Evolutionary conservation across 2,329 filamentous ascomycete species (phyloP), one percentile per base, ranked within the genome.

Genomic region (Ceratocystis albifundus): DNA sequence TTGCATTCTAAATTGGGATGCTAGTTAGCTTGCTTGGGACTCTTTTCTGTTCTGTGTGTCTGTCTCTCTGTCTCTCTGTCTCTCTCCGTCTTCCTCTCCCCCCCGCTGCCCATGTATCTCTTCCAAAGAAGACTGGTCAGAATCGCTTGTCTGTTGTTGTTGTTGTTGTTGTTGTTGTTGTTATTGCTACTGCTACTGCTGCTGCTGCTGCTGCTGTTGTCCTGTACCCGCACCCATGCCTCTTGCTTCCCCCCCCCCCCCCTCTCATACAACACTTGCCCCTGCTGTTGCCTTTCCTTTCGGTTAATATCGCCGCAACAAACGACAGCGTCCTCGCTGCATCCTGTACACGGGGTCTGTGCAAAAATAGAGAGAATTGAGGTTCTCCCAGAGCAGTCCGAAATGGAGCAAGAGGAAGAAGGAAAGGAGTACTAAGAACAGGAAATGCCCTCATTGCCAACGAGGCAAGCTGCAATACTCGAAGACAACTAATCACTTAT

Each of bases 291-390:
- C 22, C 36, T 57, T 57, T 57, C 22, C 53, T 57, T 57, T 57
- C 53, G 53, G 53, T 57, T 57, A 57, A 57, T 30, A 30, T 57
- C 53, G 53, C 53, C 15, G 53, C 53, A 57, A 30, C 53, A 57
- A 57, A 57, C 53, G 53, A 57, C 53, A 57, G 53, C 53, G 53
- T 30, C n/a, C 53, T 57, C 30, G 22, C 53, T 57, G 22, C 53
- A 57, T 50, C 25, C 53, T 30, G 5, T 57, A 30, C 25, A 57
- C 12, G 53, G 12, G 53, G 53, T 57, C 53, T 57, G 53, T 57
- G 53, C 53, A 7, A 22, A 57, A 22, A 12, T 22, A 25, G 20
- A 25, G 50, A 25, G 20, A 5, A 22, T 20, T 20, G n/a, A 20
- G 48, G 8, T 50, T 50, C 20, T 50, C 48, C 36, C 3, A 50